phyloP scores from a whole-genome alignment of 257 asterid species.

The Gynochthodes officinalis region DNA sequence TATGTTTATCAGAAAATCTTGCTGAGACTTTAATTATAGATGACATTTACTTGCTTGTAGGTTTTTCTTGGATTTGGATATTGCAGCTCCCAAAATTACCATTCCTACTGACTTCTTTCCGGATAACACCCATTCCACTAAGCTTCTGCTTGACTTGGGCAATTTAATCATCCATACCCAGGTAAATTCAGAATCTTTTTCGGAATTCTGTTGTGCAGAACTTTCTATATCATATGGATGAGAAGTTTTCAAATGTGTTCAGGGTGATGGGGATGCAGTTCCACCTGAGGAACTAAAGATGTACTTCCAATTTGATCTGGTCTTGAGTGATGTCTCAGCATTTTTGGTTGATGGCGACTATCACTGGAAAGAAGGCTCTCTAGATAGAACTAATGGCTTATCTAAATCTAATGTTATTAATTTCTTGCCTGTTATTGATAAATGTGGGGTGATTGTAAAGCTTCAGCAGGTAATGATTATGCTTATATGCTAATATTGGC shows the following conservation, averaged over 20 bases:
- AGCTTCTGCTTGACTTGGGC: slow-evolving; percentile 96
- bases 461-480: slow-evolving; percentile 82
- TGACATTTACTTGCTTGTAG: slow-evolving; percentile 40
- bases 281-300: slow-evolving; percentile 73
- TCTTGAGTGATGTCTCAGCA: slow-evolving; percentile 90
- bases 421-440: slow-evolving; percentile 82
- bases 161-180: slow-evolving; percentile 76
- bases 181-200: slow-evolving; percentile 39
- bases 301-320: slow-evolving; percentile 86
- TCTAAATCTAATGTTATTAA: slow-evolving; percentile 41
- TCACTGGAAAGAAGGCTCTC: slow-evolving; percentile 60
- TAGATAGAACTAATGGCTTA: slow-evolving; percentile 29
- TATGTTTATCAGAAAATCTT: neutral
- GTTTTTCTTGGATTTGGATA: slow-evolving; percentile 90
- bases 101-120: slow-evolving; percentile 88
- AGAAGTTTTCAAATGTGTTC: slow-evolving; percentile 28
- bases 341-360: slow-evolving; percentile 95
- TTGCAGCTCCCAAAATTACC: slow-evolving; percentile 97
- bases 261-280: slow-evolving; percentile 68
- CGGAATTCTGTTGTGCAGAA: neutral
- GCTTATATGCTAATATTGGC: neutral
- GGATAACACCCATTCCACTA: slow-evolving; percentile 69
- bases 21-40: neutral
- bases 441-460: slow-evolving; percentile 82
- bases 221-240: slow-evolving; percentile 5